phyloP scores from a whole-genome alignment of 352 stramenopile genomes.

The Pythium plurisporium region DNA sequence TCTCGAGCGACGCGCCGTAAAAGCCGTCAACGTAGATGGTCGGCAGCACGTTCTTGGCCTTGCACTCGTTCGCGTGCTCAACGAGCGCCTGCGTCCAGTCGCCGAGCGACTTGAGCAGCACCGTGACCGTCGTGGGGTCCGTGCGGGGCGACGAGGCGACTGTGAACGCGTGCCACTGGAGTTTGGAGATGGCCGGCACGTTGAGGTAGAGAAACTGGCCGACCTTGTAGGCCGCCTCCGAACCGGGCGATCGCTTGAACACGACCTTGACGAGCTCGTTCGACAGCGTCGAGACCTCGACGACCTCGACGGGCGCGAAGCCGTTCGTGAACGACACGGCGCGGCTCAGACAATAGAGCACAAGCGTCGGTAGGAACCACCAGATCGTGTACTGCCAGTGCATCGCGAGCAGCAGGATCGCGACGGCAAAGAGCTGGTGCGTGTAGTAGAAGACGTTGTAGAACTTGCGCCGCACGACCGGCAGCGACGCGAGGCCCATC shows the following conservation, averaged over 20 bases:
- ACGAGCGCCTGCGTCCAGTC: slow-evolving; percentile 33
- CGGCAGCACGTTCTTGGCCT: slow-evolving; percentile 19
- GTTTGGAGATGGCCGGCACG: slow-evolving; percentile 40
- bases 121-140: slow-evolving; percentile 24
- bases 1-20: slow-evolving; percentile 34
- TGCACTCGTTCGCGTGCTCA: slow-evolving; percentile 33
- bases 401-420: slow-evolving; percentile 31
- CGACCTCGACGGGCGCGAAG: slow-evolving; percentile 26
- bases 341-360: slow-evolving; percentile 38
- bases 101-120: slow-evolving; percentile 40
- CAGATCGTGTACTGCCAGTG: slow-evolving; percentile 33
- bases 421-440: slow-evolving; percentile 36
- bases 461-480: slow-evolving; percentile 31
- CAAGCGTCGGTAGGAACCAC: slow-evolving; percentile 34
- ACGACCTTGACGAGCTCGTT: slow-evolving; percentile 35
- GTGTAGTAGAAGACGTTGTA: slow-evolving; percentile 45
- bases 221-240: slow-evolving; percentile 24
- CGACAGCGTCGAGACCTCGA: slow-evolving; percentile 17
- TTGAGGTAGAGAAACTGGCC: slow-evolving; percentile 51
- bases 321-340: slow-evolving; percentile 24
- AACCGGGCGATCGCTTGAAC: slow-evolving; percentile 18
- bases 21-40: slow-evolving; percentile 42
- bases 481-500: slow-evolving; percentile 33
- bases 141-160: slow-evolving; percentile 35
- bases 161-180: slow-evolving; percentile 53